A percentile compares a stretch with the other conserved stretches of the same genome.
These are phyloP conservation scores for Trametes pubescens DNA, from an alignment of 1,284 basidiomycete species.

Conservation along the genomic window DNA sequence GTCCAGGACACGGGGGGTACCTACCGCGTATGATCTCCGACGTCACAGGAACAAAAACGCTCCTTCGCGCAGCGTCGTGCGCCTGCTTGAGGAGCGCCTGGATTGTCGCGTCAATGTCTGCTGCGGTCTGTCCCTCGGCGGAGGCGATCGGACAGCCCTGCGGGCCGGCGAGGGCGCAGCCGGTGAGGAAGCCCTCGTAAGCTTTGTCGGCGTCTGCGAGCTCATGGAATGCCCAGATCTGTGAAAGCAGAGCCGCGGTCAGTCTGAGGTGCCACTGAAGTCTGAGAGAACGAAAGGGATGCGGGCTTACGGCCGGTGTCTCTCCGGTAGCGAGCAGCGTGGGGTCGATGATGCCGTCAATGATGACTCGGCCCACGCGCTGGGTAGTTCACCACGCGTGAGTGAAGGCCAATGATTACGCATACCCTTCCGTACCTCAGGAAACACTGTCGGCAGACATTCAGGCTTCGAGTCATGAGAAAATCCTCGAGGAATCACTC, in stretches of 20 bases:
- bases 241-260: not conserved
- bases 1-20: not conserved
- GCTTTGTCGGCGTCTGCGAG: conserved; percentile 13
- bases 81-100: conserved; percentile 14
- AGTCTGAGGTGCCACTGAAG: not conserved
- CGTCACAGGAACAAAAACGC: conserved; percentile 11
- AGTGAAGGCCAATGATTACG: not conserved
- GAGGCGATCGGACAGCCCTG: conserved; percentile 10
- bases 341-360: conserved; percentile 28
- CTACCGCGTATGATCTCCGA: conserved; percentile 17
- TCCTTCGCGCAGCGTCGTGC: conserved; percentile 5
- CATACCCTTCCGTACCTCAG: not conserved
- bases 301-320: conserved; percentile 1
- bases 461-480: not conserved
- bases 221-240: conserved; percentile 2
- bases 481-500: not conserved
- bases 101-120: conserved; percentile 15
- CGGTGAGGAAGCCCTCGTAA: conserved; percentile 18
- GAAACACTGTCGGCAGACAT: conserved; percentile 3
- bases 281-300: not conserved
- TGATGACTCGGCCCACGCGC: conserved; percentile 30
- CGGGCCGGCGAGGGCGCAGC: conserved; percentile 26
- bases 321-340: conserved; percentile 8
- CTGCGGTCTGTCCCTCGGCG: not conserved
- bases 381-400: not conserved